Evolutionary conservation across 1,284 basidiomycete species (phyloP).

Genomic region (Entoloma clypeatum): DNA sequence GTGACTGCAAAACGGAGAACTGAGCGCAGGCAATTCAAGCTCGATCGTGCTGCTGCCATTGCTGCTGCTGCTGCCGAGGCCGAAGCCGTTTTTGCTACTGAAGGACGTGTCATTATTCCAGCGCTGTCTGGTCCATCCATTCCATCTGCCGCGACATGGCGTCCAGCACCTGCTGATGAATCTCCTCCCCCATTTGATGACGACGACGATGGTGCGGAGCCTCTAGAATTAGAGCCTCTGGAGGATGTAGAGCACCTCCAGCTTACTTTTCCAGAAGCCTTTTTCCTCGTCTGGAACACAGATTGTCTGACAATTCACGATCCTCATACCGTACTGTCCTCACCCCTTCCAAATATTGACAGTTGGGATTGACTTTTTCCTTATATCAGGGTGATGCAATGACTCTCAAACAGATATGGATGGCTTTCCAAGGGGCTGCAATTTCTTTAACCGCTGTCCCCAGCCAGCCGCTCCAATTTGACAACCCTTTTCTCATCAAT

Average conservation of each 20-base stretch:
- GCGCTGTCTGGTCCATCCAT: constrained; percentile 56
- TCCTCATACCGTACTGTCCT: constrained; percentile 52
- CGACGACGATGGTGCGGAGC: constrained; percentile 33
- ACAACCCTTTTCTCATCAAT: constrained; percentile 91
- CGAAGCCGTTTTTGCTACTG: constrained; percentile 64
- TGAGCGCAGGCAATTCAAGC: constrained; percentile 87
- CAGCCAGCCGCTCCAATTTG: constrained; percentile 46
- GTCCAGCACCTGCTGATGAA: constrained; percentile 34
- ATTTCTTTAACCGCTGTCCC: constrained; percentile 27
- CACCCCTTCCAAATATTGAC: neutral
- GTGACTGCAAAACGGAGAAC: constrained; percentile 79
- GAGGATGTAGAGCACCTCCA: constrained; percentile 90
- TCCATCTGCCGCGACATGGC: constrained; percentile 78
- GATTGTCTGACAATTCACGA: constrained; percentile 80
- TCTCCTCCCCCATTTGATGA: constrained; percentile 23
- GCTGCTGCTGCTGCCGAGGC: constrained; percentile 71
- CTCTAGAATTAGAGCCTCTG: constrained; percentile 40
- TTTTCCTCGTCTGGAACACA: constrained; percentile 84
- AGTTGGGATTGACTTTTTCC: neutral
- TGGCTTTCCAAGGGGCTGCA: constrained; percentile 48
- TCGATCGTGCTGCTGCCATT: constrained; percentile 81
- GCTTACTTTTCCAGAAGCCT: constrained; percentile 87
- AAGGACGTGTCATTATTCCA: constrained; percentile 56
- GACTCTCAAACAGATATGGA: constrained; percentile 56
- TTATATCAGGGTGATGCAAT: constrained; percentile 45